Conservation (phyloP, 2,329 filamentous ascomycete species). For the Epichloe typhina region DNA sequence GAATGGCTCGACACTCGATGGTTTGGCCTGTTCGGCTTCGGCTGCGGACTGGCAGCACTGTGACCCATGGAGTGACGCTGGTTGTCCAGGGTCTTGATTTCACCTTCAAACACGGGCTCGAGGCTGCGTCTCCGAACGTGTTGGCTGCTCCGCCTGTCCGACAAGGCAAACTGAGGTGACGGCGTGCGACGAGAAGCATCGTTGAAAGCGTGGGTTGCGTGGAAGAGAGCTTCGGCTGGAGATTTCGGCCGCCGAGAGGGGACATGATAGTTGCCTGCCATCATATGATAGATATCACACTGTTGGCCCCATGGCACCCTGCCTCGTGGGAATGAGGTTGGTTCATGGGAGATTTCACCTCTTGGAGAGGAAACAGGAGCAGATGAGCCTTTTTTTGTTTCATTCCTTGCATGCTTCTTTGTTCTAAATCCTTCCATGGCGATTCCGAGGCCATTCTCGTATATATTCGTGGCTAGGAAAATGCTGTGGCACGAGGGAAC, state of each 20-base stretch:
- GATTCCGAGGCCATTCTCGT: background rate
- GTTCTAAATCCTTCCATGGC: background rate
- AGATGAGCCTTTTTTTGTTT: background rate
- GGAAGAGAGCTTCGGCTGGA: slow-evolving; percentile 1
- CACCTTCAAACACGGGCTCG: slow-evolving; percentile 4
- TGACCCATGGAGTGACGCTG: background rate
- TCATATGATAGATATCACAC: background rate
- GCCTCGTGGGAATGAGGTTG: background rate
- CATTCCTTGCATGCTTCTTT: too few species aligned
- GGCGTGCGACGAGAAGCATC: slow-evolving; percentile 2
- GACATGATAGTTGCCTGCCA: slow-evolving; percentile 1
- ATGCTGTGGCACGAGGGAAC: background rate
- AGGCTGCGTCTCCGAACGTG: slow-evolving; percentile 1
- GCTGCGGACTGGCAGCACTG: background rate
- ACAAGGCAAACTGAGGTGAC: slow-evolving; percentile 2
- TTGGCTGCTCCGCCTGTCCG: slow-evolving; percentile 1
- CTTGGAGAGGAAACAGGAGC: background rate
- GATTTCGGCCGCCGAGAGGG: background rate
- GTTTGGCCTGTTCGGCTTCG: background rate
- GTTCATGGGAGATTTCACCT: background rate
- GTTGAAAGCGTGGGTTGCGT: background rate
- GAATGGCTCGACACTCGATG: background rate
- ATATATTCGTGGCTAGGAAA: background rate
- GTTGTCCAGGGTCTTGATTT: background rate
- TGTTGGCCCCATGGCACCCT: background rate